Conservation (phyloP, 148 eudicot species). For the Rheum nobile region DNA sequence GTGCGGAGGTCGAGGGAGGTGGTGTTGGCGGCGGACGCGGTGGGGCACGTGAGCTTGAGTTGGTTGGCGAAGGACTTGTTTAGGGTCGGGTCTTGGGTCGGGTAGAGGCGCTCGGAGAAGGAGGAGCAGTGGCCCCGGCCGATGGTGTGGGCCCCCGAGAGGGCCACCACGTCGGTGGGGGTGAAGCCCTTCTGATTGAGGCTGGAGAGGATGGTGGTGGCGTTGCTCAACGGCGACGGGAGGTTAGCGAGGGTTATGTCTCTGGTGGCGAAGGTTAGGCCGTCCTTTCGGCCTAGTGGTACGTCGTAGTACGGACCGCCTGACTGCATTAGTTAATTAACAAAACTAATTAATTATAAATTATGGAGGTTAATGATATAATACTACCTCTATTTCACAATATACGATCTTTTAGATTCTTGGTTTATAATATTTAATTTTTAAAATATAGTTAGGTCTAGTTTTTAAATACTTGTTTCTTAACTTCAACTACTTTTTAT, state of each 20-base stretch:
- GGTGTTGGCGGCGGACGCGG: conserved; percentile 7
- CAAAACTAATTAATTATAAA: too few relatives aligned
- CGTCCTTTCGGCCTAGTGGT: conserved; percentile 29
- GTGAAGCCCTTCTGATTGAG: conserved; percentile 14
- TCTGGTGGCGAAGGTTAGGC: conserved; percentile 25
- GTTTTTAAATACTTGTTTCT: too few relatives aligned
- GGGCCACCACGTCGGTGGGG: conserved; percentile 32
- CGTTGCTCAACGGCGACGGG: conserved; percentile 22
- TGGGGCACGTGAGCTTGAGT: conserved; percentile 25
- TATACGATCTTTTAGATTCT: too few relatives aligned
- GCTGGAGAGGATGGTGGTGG: conserved; percentile 15
- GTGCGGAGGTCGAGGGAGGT: conserved; percentile 25
- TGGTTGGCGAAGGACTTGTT: conserved; percentile 17
- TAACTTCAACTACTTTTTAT: too few relatives aligned
- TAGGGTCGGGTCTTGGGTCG: conserved; percentile 27
- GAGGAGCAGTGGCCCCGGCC: conserved; percentile 28
- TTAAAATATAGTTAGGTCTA: too few relatives aligned
- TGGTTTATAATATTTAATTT: too few relatives aligned
- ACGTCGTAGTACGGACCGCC: conserved; percentile 29
- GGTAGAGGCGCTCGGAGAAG: conserved; percentile 24
- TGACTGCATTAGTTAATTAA: conserved; percentile 26
- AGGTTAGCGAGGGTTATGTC: conserved; percentile 20
- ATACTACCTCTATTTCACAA: too few relatives aligned
- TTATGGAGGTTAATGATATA: too few relatives aligned
- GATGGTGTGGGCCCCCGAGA: conserved; percentile 42